Base-by-base conservation (phyloP, 306 rosid genomes). In the Castanopsis chinensis region DNA sequence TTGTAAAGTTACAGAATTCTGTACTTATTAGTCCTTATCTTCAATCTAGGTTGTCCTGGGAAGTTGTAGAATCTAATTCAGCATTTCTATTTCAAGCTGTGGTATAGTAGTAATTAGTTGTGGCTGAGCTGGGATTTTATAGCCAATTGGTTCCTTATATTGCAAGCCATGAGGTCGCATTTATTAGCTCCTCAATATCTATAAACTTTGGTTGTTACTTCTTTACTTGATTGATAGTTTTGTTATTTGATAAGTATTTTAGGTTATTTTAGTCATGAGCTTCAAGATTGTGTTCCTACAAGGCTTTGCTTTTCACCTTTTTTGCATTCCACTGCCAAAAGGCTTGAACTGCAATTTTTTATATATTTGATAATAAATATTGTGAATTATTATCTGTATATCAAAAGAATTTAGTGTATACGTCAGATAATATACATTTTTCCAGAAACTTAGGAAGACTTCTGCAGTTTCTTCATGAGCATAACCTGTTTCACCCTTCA, bases 1-100 rank as follows among this genome's bases (percentile, higher is more conserved):
- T 74, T 59, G 86, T 80, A 49, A 35, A 55, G 43, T 69, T 81
- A 75, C 52, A 79, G 71, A 37, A 54, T 68, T 80, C 75, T 69
- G 56, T n/a, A 14, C 11, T 58, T n/a, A 13, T 51, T 76, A 0
- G 3, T 15, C 49, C 5, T 63, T 45, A 27, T 76, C 49, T 37
- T 25, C 37, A 4, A 1, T 5, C 52, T 33, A 19, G 33, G 4
- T 68, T 6, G 10, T 76, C 72, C 27, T 61, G 23, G 49, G 25
- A 35, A 68, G 45, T 35, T 67, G 1, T 68, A 35, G 52, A 35
- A 68, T n/a, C 28, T 35, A 33, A 18, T 65, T 65, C 11, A 33
- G 17, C 27, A 19, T 35, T 3, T 23, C 13, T 68, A 19, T 33
- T 6, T 68, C 52, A 68, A n/a, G 9, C 20, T 49, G 37, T 33